Evolutionary conservation across 2,329 filamentous ascomycete species (phyloP), one percentile per base, ranked within the genome.

Genomic region (Pezicula radicicola): DNA sequence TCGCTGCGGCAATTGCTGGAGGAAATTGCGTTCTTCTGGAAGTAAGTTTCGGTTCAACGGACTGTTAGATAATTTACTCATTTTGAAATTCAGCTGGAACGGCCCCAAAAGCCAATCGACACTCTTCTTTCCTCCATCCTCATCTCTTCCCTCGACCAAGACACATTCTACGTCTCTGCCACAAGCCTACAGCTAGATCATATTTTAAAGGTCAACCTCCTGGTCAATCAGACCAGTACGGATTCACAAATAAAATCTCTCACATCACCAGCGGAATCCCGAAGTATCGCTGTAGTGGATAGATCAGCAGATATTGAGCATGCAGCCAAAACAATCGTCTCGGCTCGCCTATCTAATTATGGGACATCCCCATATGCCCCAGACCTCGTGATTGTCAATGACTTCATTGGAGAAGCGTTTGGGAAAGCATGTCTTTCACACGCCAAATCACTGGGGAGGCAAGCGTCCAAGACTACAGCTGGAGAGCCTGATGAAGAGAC

Each of bases 341-440:
- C 68, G 0, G 80, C 83, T 1, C 72, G 81, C 2, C 80, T 85
- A 58, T 67, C 68, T 13, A 80, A 83, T 28, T 70, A 76, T 1
- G 82, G 82, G 2, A 70, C 66, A 2, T 85, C 82, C 1, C 74
- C 81, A 0, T 86, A 85, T 60, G 78, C 81, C 0, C 84, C 84
- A 0, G 83, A 87, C 59, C 28, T 85, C 0, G 77, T 87, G 0
- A 66, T 86, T 0, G 82, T 87, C n/a, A 84, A 87, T 54, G 83
- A 87, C 55, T 87, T 77, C 53, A 70, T 75, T 3, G 79, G 79
- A 67, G 72, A 77, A 50, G 70, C 73, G 0, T 84, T 86, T 56
- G 49, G 18, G 1, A 40, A 49, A 18, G 50, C 52, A 1, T 60
- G 56, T 33, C 21, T 57, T 2, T 19, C 50, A 36, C 48, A 55